Evolutionary conservation across 345 rosid genomes (phyloP).

Genomic region (Chamaenerion angustifolium): DNA sequence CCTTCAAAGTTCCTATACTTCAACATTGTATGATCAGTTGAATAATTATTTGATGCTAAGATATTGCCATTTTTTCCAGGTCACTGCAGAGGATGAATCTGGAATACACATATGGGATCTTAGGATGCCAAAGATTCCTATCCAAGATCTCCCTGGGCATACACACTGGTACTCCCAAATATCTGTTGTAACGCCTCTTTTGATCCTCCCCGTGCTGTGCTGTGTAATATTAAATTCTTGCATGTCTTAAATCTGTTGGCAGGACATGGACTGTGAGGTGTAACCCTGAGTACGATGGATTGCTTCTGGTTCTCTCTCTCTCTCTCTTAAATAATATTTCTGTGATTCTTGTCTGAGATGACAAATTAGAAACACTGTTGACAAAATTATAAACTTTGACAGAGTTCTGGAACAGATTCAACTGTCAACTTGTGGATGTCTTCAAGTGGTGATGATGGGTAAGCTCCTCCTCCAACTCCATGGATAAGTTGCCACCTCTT

Average conservation of each 20-base stretch:
- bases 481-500: background rate
- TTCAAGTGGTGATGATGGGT: conserved; percentile 40
- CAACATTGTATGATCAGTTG: background rate
- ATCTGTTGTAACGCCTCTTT: background rate
- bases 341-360: background rate
- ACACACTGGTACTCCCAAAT: conserved; percentile 46
- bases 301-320: conserved; percentile 50
- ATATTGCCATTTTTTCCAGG: conserved; percentile 20
- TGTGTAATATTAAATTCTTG: background rate
- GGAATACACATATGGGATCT: conserved; percentile 72
- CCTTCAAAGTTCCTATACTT: background rate
- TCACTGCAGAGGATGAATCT: conserved; percentile 71
- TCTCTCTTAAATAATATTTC: background rate
- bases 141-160: conserved; percentile 73
- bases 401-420: conserved; percentile 93
- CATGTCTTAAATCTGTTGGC: conserved; percentile 15
- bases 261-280: conserved; percentile 90
- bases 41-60: background rate
- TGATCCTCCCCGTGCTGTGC: background rate
- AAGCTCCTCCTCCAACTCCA: conserved; percentile 2
- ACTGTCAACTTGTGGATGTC: conserved; percentile 78
- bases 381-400: conserved; percentile 15
- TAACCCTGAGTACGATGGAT: conserved; percentile 69
- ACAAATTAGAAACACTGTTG: background rate
- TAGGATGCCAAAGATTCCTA: conserved; percentile 48